These are phyloP conservation scores for Orobanche coerulescens DNA, from an alignment of 257 asterid species.

Conservation along the genomic window DNA sequence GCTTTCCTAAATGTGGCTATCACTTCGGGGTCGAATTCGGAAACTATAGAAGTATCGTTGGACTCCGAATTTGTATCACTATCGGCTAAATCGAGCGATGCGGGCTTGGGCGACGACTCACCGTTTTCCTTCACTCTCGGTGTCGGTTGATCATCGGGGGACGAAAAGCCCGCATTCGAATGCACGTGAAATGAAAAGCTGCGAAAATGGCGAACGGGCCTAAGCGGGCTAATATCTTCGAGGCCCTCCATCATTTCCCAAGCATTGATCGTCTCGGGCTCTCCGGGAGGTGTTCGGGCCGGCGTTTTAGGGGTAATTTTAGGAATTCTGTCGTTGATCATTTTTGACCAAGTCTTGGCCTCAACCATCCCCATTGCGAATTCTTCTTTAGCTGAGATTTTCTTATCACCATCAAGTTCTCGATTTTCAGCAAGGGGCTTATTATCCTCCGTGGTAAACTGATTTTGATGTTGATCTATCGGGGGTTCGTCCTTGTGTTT, in stretches of 20 bases:
- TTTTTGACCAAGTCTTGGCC: constrained; percentile 74
- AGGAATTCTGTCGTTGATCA: constrained; percentile 69
- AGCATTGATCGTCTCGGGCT: constrained; percentile 78
- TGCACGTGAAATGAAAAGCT: constrained; percentile 64
- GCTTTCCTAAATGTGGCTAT: constrained; percentile 60
- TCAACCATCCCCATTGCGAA: constrained; percentile 70
- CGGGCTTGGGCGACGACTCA: constrained; percentile 29
- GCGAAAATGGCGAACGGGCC: constrained; percentile 31
- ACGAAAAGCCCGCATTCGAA: constrained; percentile 12
- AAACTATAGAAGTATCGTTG: constrained; percentile 38
- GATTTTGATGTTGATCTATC: constrained; percentile 5
- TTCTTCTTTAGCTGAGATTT: constrained; percentile 34
- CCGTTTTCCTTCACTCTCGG: constrained; percentile 33
- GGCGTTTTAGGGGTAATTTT: constrained; percentile 60
- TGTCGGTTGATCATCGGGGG: constrained; percentile 39
- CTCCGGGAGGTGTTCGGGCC: constrained; percentile 63
- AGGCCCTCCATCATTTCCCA: constrained; percentile 95
- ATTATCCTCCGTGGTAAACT: constrained; percentile 24
- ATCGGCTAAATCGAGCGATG: constrained; percentile 36
- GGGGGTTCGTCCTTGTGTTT: constrained; percentile 25
- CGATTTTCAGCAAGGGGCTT: not conserved
- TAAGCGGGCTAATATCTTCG: constrained; percentile 55
- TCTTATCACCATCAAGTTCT: not conserved
- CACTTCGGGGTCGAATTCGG: constrained; percentile 77
- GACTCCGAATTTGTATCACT: constrained; percentile 45